Conservation (phyloP, 1,284 basidiomycete species). For the Mycena sp. region DNA sequence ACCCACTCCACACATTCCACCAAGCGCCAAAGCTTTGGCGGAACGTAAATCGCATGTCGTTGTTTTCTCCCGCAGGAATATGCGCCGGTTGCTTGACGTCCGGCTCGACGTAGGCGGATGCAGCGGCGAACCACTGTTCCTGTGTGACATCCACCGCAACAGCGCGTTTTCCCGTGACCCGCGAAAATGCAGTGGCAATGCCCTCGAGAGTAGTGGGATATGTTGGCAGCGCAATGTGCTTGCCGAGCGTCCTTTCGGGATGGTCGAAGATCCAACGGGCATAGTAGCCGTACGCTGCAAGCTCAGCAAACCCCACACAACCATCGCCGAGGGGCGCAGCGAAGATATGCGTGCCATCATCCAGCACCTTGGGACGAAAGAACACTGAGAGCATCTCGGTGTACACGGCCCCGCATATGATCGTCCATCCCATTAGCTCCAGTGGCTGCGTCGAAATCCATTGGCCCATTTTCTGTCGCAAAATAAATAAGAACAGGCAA, state of each 20-base stretch:
- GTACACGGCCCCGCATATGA: not conserved
- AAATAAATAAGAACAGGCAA: not conserved
- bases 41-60: slow-evolving; percentile 1
- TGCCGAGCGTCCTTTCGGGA: not conserved
- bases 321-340: not conserved
- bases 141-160: not conserved
- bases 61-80: not conserved
- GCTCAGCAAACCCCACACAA: not conserved
- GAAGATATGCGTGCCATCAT: not conserved
- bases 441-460: not conserved
- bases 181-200: not conserved
- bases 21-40: not conserved
- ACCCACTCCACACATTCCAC: slow-evolving; percentile 1
- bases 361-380: not conserved
- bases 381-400: not conserved
- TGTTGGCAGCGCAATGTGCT: not conserved
- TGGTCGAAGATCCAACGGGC: not conserved
- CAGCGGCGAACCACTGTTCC: slow-evolving; percentile 1
- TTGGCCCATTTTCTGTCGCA: not conserved
- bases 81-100: not conserved
- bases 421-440: slow-evolving; percentile 1
- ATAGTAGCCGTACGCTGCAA: not conserved
- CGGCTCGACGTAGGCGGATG: not conserved
- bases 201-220: not conserved
- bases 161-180: not conserved